These are phyloP conservation scores for Diaporthe sp. DNA, from an alignment of 2,329 filamentous ascomycete genomes.

Conservation along the genomic window DNA sequence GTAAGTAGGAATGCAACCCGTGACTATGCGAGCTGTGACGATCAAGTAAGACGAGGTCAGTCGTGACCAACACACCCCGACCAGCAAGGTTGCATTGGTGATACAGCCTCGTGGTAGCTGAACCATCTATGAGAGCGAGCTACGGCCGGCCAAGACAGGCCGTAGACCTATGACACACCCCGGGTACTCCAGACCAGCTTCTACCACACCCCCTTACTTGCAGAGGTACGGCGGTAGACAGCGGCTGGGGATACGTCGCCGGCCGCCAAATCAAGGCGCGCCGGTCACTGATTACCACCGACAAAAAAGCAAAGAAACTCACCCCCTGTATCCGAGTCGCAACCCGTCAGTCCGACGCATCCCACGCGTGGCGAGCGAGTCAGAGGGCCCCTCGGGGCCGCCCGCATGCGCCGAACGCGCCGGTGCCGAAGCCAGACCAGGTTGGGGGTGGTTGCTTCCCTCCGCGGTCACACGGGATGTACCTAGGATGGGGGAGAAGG, in stretches of 20 bases:
- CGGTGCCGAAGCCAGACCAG: constrained; percentile 26
- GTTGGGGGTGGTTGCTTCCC: background rate
- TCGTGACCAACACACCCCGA: background rate
- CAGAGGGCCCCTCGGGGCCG: background rate
- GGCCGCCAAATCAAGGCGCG: background rate
- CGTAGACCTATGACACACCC: background rate
- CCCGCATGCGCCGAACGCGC: constrained; percentile 29
- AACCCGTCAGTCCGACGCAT: background rate
- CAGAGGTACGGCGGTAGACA: background rate
- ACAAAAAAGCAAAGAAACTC: background rate
- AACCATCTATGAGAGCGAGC: background rate
- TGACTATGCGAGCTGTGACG: constrained; percentile 2
- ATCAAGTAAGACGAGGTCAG: background rate
- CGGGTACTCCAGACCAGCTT: background rate
- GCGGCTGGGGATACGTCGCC: background rate
- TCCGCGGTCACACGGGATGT: constrained; percentile 15
- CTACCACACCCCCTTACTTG: background rate
- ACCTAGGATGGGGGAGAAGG: too few relatives aligned
- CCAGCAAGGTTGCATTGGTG: constrained; percentile 3
- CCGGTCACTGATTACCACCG: background rate
- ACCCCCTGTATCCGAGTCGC: background rate
- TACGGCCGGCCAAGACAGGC: background rate
- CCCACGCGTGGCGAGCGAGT: constrained; percentile 28
- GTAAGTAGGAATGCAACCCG: background rate
- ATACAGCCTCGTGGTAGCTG: background rate